Base-by-base conservation (phyloP, 2,329 filamentous ascomycete species). In the Ceratocystis alfenasii region DNA sequence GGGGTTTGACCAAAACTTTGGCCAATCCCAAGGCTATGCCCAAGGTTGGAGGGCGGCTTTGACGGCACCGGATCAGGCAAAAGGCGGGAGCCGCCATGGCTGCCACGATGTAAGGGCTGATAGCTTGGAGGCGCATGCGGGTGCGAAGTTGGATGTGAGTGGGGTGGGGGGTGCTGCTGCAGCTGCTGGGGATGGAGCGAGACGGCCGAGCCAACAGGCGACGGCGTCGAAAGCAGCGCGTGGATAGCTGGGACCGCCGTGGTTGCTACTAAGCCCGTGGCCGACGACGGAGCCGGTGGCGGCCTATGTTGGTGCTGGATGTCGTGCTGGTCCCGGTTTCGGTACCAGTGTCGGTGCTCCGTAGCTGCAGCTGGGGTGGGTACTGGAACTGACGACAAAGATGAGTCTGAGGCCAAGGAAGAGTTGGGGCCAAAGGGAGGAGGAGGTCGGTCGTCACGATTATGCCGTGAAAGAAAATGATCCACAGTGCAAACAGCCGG, bases 361-460 rank as follows among this genome's bases (percentile, higher is more conserved):
- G 61, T 45, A 41, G 61, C 15, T 25, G 55, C 41, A 22, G 53
- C 53, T 20, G 55, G n/a, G 12, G 30, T 25, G 63, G 45, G 60
- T 20, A 41, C 36, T 41, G 36, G 36, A 12, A 41, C 36, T 3
- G 36, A 41, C 12, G 36, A 41, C 10, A 12, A 41, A 41, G 36
- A 41, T 41, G 36, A 41, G 36, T 41, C 8, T 41, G 10, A 41
- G 36, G 36, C 36, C 36, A 12, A 41, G 36, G 59, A 65, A 46
- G 66, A 59, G 41, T 60, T 60, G 41, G 63, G 60, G 36, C 66
- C 66, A 33, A 60, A 63, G 17, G 30, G 63, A 67, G 66, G 50
- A 55, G 66, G 50, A 55, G 66, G 66, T 60, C 63, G 66, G 41
- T 67, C 66, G 66, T 67, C 66, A 33, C 63, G 63, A 65, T 62